These are phyloP conservation scores for Dictyostelium discoideum DNA, from an alignment of 78 protist genomes.

Conservation along the genomic window DNA sequence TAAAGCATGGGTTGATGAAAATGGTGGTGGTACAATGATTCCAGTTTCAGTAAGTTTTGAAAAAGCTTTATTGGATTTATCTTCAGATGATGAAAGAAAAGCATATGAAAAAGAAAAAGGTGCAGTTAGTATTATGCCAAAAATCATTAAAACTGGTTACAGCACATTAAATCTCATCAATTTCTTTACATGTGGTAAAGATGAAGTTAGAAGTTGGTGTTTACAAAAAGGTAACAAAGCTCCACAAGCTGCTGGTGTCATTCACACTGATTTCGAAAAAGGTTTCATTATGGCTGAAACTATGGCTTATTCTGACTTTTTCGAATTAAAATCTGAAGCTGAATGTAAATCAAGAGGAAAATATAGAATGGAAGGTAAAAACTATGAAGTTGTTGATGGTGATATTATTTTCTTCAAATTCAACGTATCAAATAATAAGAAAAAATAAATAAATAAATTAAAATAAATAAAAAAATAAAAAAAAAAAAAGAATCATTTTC, in stretches of 20 bases:
- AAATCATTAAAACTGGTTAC: conserved; percentile 92
- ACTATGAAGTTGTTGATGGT: conserved; percentile 91
- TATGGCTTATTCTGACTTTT: conserved; percentile 86
- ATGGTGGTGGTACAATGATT: conserved; percentile 89
- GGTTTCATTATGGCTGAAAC: conserved; percentile 95
- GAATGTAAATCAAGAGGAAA: conserved; percentile 92
- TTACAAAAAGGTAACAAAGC: conserved; percentile 91
- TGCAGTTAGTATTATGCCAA: conserved; percentile 49
- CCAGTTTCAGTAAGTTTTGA: conserved; percentile 95
- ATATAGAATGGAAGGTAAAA: conserved; percentile 85
- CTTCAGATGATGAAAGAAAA: conserved; percentile 44
- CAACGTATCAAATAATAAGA: conserved; percentile 25
- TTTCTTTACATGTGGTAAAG: conserved; percentile 96
- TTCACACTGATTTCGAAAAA: conserved; percentile 96
- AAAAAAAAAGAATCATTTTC: no score
- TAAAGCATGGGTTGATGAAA: conserved; percentile 91
- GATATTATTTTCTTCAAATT: conserved; percentile 93
- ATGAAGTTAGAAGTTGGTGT: conserved; percentile 97
- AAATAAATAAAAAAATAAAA: no score
- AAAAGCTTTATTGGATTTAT: neutral
- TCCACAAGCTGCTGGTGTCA: conserved; percentile 96
- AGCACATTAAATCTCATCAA: conserved; percentile 85
- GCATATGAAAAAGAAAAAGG: conserved; percentile 27
- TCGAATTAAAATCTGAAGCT: conserved; percentile 64
- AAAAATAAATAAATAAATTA: neutral